These are phyloP conservation scores for Hyphodiscus sp. DNA, from an alignment of 2,329 filamentous ascomycete species.

Conservation along the genomic window DNA sequence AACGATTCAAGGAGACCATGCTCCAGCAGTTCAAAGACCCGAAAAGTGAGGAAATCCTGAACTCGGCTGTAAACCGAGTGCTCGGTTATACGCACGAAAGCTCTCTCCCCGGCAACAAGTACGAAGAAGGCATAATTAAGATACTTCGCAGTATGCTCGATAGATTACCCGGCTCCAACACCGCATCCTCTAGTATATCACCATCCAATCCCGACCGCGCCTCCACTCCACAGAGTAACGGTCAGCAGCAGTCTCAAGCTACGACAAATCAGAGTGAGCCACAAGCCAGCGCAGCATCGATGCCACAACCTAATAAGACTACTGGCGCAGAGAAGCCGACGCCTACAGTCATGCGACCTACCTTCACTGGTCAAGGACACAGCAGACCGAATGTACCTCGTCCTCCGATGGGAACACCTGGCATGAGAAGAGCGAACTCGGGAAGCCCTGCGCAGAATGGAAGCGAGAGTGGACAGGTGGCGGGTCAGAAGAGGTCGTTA, in stretches of 20 bases:
- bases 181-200: constrained; percentile 8
- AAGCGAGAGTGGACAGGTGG: constrained; percentile 10
- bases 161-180: constrained; percentile 16
- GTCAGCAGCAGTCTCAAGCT: constrained; percentile 10
- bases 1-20: constrained; percentile 23
- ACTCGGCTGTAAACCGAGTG: constrained; percentile 27
- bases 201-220: constrained; percentile 1
- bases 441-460: constrained; percentile 17
- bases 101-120: constrained; percentile 15
- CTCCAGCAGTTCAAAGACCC: constrained; percentile 9
- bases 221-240: constrained; percentile 4
- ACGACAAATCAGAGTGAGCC: constrained; percentile 16
- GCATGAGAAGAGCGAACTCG: constrained; percentile 20
- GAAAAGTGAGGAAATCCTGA: constrained; percentile 26
- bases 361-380: constrained; percentile 21
- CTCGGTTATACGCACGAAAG: constrained; percentile 21
- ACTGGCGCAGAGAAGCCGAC: constrained; percentile 11
- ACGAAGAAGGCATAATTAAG: constrained; percentile 8
- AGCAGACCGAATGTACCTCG: constrained; percentile 22
- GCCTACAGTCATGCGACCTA: constrained; percentile 23
- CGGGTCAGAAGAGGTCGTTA: constrained; percentile 21
- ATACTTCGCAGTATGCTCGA: constrained; percentile 16
- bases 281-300: constrained; percentile 11
- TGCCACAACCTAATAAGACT: constrained; percentile 13
- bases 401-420: constrained; percentile 26